phyloP scores from a whole-genome alignment of 306 rosid species.

The Lathyrus tuberosus region DNA sequence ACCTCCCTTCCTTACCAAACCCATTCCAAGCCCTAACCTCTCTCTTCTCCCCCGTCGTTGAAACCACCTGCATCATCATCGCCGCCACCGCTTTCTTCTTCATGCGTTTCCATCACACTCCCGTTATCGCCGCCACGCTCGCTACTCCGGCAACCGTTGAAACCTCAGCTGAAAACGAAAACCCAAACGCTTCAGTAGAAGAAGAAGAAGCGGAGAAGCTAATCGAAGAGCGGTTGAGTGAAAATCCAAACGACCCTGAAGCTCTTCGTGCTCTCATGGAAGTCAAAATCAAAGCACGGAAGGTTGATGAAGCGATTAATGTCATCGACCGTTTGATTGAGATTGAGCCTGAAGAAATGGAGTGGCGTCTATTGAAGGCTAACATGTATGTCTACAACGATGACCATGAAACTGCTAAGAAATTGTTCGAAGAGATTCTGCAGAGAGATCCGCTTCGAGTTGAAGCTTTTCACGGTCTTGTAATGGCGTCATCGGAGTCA shows the following conservation, averaged over 20 bases:
- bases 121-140: conserved; percentile 64
- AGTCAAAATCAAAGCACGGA: conserved; percentile 57
- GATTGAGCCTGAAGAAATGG: conserved; percentile 71
- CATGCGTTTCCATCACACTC: conserved; percentile 56
- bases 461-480: conserved; percentile 91
- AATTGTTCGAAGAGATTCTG: conserved; percentile 66
- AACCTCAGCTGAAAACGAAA: conserved; percentile 27
- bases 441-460: conserved; percentile 68
- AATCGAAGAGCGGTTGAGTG: conserved; percentile 51
- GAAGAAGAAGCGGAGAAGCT: conserved; percentile 56
- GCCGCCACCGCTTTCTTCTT: conserved; percentile 79
- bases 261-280: conserved; percentile 78
- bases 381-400: conserved; percentile 63
- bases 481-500: conserved; percentile 63
- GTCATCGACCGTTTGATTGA: conserved; percentile 69
- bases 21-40: conserved; percentile 53
- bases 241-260: conserved; percentile 56
- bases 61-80: conserved; percentile 61
- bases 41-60: conserved; percentile 46
- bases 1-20: conserved; percentile 15
- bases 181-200: conserved; percentile 13
- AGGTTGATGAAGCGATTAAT: conserved; percentile 60
- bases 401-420: conserved; percentile 48
- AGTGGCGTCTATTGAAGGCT: conserved; percentile 86
- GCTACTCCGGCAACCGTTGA: conserved; percentile 47